phyloP scores from a whole-genome alignment of 192 early-diverging fungal genomes.

The Pilaira anomala region DNA sequence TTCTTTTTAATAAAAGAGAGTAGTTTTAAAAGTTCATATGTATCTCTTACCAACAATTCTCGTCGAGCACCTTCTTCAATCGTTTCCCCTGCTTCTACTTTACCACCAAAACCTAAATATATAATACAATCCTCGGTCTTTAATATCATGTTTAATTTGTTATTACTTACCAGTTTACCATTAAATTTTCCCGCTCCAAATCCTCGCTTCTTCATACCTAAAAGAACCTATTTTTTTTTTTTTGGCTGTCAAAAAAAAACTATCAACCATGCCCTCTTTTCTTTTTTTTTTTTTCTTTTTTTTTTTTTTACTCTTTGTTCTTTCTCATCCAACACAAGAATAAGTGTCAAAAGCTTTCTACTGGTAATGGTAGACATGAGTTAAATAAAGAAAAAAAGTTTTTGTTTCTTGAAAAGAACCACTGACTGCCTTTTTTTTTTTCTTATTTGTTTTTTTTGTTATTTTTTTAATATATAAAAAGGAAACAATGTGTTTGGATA shows the following conservation, averaged over 20 bases:
- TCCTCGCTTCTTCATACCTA: slow-evolving; percentile 81
- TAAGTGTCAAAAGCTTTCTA: neutral
- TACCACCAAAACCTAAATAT: slow-evolving; percentile 74
- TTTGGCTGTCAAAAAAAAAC: neutral
- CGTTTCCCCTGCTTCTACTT: slow-evolving; percentile 67
- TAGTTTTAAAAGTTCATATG: neutral
- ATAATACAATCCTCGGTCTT: neutral
- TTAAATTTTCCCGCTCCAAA: slow-evolving; percentile 68
- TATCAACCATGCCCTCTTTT: too few species aligned
- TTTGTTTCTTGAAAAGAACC: too few species aligned
- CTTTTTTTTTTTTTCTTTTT: slow-evolving; percentile 18
- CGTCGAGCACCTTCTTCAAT: slow-evolving; percentile 57
- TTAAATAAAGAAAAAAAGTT: slow-evolving; percentile 13
- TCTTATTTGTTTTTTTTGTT: neutral
- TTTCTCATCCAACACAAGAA: slow-evolving; percentile 14
- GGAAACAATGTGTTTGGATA: too few species aligned
- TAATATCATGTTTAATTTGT: neutral
- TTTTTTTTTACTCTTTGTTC: slow-evolving; percentile 22
- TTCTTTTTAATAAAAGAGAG: too few species aligned
- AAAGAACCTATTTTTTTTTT: slow-evolving; percentile 43
- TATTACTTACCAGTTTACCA: slow-evolving; percentile 36
- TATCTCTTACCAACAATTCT: slow-evolving; percentile 43
- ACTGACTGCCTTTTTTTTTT: neutral
- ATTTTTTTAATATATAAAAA: slow-evolving; percentile 2
- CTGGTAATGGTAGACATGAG: neutral